Evolutionary conservation across 2,329 filamentous ascomycete species (phyloP).

Genomic region (Colletotrichum chrysophilum): DNA sequence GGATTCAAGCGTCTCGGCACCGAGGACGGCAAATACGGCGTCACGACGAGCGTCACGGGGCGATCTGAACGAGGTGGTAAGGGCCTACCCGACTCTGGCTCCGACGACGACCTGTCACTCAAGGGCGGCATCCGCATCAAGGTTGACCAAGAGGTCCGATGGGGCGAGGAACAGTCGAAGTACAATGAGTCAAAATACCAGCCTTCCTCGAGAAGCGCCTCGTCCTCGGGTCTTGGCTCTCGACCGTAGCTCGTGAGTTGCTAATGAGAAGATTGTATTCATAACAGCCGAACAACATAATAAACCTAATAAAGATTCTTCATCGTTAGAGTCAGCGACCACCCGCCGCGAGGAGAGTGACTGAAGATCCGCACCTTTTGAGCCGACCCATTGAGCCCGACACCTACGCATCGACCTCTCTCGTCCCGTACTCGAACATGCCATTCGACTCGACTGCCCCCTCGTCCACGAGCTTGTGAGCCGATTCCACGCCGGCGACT

Average conservation of each 20-base stretch:
- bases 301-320: neutral
- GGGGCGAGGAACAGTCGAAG: neutral
- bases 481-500: conserved; percentile 34
- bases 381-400: neutral
- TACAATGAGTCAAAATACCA: neutral
- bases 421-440: conserved; percentile 28
- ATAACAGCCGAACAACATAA: neutral
- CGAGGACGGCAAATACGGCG: conserved; percentile 4
- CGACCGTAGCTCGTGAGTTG: neutral
- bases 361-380: neutral
- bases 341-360: neutral
- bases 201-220: neutral
- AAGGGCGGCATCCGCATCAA: conserved; percentile 6
- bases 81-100: neutral
- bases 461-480: conserved; percentile 35
- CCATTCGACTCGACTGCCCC: conserved; percentile 34
- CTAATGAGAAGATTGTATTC: neutral
- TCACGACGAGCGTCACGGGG: neutral
- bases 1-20: conserved; percentile 6
- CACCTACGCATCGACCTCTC: conserved; percentile 12
- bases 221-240: neutral
- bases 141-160: conserved; percentile 10
- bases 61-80: neutral
- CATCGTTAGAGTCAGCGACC: neutral
- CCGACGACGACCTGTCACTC: neutral